These are phyloP conservation scores for Neoboletus brunneissimus DNA, from an alignment of 768 basidiomycete genomes.

Conservation along the genomic window DNA sequence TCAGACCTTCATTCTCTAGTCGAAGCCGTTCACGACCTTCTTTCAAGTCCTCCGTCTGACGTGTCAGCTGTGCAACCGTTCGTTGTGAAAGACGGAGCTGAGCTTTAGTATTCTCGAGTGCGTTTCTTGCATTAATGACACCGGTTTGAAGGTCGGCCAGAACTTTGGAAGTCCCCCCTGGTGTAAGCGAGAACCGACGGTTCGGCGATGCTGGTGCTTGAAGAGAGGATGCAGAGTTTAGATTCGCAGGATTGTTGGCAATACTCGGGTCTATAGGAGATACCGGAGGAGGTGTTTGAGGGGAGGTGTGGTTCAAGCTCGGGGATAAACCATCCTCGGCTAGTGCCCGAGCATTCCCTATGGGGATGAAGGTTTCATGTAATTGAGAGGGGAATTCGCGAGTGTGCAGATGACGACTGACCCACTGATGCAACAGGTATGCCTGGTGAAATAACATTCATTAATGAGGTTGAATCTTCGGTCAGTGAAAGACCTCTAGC, in stretches of 20 bases:
- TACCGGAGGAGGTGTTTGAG: conserved; percentile 30
- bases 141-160: conserved; percentile 85
- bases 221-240: conserved; percentile 38
- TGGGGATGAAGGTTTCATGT: conserved; percentile 11
- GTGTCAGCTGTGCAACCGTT: conserved; percentile 77
- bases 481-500: conserved; percentile 21
- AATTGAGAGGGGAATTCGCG: conserved; percentile 15
- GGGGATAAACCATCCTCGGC: conserved; percentile 65
- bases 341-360: conserved; percentile 82
- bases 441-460: conserved; percentile 42
- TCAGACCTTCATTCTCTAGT: conserved; percentile 83
- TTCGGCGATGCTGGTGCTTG: conserved; percentile 49
- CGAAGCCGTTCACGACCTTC: conserved; percentile 80
- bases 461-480: conserved; percentile 20
- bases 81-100: conserved; percentile 81
- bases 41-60: conserved; percentile 86
- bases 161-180: conserved; percentile 83
- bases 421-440: conserved; percentile 79
- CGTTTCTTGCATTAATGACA: conserved; percentile 72
- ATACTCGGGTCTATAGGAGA: conserved; percentile 37
- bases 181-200: conserved; percentile 59
- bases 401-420: conserved; percentile 37
- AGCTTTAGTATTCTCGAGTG: conserved; percentile 81
- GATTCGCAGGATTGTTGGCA: conserved; percentile 22
- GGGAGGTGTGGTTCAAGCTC: conserved; percentile 31